Evolutionary conservation across 805 yeast genomes (phyloP), one percentile per base, ranked within the genome.

Genomic region (Scheffersomyces lignosus): DNA sequence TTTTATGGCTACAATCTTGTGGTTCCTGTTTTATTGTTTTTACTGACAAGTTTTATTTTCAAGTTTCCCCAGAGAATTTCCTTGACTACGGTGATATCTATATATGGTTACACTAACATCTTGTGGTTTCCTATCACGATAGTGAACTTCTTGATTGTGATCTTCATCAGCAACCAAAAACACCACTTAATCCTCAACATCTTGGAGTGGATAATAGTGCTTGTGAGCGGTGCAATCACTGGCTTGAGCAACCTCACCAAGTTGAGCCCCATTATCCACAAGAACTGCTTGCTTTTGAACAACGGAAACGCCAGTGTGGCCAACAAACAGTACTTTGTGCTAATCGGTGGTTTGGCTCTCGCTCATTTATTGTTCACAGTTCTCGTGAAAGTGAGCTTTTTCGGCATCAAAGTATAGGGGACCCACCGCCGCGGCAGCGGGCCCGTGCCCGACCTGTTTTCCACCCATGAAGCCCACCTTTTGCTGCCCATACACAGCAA

Each of bases 71-170:
- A 69, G 8, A 58, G 62, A 24, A 58, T 80, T 14, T 71, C 81
- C 6, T 63, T 83, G 43, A 70, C 81, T 4, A 81, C 78, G 48
- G 52, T 86, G 33, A 64, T 90, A 2, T 79, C 91, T 4, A 73
- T 88, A 23, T 90, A 85, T 61, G 96, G 97, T 2, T 90, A 91
- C 62, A 76, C 96, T 14, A 85, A 84, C 51, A 63, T 83, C 4
- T 74, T 81, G 40, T 90, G 97, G 96, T 65, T 85, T n/a, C 95
- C 96, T 1, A 81, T 87, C 15, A 82, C 90, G 0, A 54, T 82
- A 1, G 52, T 81, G 20, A 74, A 78, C 40, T 70, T 84, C 10
- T 57, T 81, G 23, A 73, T 85, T 36, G 81, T 80, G 1, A 56
- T 82, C 3, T 60, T 81, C 18, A 63, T 73, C 5, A 64, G 72